A percentile compares a stretch with the other conserved stretches of the same genome.
Conservation (phyloP, 768 basidiomycete species). For the Collybiopsis luxurians region DNA sequence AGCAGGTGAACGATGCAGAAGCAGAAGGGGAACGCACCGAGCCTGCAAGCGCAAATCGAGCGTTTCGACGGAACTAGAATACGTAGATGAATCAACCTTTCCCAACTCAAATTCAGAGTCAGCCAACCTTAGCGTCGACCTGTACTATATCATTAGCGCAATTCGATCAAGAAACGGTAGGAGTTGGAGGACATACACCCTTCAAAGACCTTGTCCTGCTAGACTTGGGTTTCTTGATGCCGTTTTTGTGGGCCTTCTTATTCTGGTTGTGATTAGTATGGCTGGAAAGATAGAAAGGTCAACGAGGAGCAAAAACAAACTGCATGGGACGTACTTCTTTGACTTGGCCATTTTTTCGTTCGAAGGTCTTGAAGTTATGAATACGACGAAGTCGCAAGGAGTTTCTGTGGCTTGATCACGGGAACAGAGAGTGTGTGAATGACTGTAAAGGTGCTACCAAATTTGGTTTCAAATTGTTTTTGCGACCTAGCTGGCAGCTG, state of each 20-base stretch:
- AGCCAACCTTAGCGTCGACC: slow-evolving; percentile 78
- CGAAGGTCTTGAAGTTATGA: slow-evolving; percentile 21
- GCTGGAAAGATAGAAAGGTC: slow-evolving; percentile 34
- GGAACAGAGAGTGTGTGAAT: background rate
- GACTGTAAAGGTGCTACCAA: slow-evolving; percentile 1
- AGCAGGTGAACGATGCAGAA: slow-evolving; percentile 3
- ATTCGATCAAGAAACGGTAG: slow-evolving; percentile 6
- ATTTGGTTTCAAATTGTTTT: background rate
- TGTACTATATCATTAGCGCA: slow-evolving; percentile 27
- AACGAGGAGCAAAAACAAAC: slow-evolving; percentile 6
- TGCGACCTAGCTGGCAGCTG: too few relatives aligned
- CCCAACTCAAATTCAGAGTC: slow-evolving; percentile 6
- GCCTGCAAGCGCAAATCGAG: slow-evolving; percentile 67
- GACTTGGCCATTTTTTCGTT: slow-evolving; percentile 86
- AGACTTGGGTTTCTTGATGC: slow-evolving; percentile 82
- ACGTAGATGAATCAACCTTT: slow-evolving; percentile 12
- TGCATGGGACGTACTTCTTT: slow-evolving; percentile 70
- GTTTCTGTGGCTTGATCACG: too few relatives aligned
- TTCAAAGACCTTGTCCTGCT: slow-evolving; percentile 77
- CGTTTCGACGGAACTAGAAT: slow-evolving; percentile 80
- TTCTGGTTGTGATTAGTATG: slow-evolving; percentile 96
- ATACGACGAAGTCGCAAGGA: background rate
- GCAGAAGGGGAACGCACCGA: slow-evolving; percentile 50
- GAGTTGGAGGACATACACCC: slow-evolving; percentile 69
- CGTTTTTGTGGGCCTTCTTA: slow-evolving; percentile 97